Evolutionary conservation across 78 protist species (phyloP), one percentile per base, ranked within the genome.

Genomic region (Polysphondylium violaceum): DNA sequence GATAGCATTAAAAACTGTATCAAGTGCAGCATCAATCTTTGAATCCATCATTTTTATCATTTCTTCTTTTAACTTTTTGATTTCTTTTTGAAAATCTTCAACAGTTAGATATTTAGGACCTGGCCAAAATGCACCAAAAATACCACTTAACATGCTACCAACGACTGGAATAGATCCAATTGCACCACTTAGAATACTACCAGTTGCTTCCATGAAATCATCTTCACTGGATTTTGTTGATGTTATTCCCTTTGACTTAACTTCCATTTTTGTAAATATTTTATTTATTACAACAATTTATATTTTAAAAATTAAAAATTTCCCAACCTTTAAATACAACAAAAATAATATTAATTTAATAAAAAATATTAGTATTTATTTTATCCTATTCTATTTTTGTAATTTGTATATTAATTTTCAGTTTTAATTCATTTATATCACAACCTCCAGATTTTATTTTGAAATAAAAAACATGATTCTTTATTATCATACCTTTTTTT

Each of bases 101-200:
- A 60, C 68, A 31, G 68, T 60, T 8, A 60, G 31, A 60, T 60
- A 60, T 8, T 60, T 29, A 29, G 68, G 68, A 60, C 36, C 61
- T 56, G 35, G 68, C 68, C 68, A 60, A 56, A 56, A 56, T 56
- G 61, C 68, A 60, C 68, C 68, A 17, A 60, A 60, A 60, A 60
- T 60, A 60, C 68, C 68, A 60, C 68, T 60, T 60, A 60, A 29
- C 25, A 60, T 31, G 68, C 68, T 60, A 60, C 68, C 68, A 60
- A 60, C 68, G 16, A 60, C 68, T 29, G 68, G 68, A 60, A 60
- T 25, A 59, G 35, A 59, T 25, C 25, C 25, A 59, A 59, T 59
- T 59, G 35, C 5, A 55, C 60, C 61, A 56, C 61, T 56, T 56
- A 56, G 21, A 56, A 56, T 12, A 56, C 61, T 56, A 56, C 61